These are phyloP conservation scores for Tetrahymena elliotti DNA, from an alignment of 73 alveolate genomes.

Conservation along the genomic window DNA sequence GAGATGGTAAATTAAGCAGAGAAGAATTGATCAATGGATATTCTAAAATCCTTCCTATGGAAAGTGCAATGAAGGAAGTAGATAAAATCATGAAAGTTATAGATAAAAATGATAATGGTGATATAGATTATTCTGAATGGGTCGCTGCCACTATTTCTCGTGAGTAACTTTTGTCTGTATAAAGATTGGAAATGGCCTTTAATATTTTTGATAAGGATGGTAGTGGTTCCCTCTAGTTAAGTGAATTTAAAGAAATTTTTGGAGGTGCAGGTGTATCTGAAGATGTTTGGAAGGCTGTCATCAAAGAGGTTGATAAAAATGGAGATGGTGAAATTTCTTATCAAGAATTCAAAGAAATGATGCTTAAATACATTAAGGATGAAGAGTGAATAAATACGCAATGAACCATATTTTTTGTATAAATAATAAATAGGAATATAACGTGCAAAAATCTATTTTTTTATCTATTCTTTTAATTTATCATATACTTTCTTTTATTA, in stretches of 20 bases:
- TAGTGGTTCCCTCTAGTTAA: slow-evolving; percentile 52
- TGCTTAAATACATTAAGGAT: slow-evolving; percentile 15
- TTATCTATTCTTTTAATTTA: no score
- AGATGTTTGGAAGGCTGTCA: slow-evolving; percentile 57
- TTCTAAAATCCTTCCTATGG: slow-evolving; percentile 9
- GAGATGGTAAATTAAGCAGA: slow-evolving; percentile 58
- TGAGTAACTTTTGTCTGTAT: slow-evolving; percentile 5
- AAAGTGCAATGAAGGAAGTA: slow-evolving; percentile 30
- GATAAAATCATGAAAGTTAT: slow-evolving; percentile 24
- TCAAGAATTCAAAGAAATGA: slow-evolving; percentile 57
- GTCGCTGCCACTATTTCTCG: slow-evolving; percentile 43
- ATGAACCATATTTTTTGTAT: neutral
- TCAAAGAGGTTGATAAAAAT: slow-evolving; percentile 64
- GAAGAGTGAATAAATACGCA: neutral
- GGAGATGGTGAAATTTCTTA: slow-evolving; percentile 64
- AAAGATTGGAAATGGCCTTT: slow-evolving; percentile 43
- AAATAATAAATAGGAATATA: no score
- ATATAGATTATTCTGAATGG: slow-evolving; percentile 51
- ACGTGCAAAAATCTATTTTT: no score
- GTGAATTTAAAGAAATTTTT: slow-evolving; percentile 49
- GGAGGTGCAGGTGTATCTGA: slow-evolving; percentile 39
- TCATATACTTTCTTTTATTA: no score
- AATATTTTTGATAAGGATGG: slow-evolving; percentile 55
- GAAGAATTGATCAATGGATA: slow-evolving; percentile 59
- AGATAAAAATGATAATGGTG: slow-evolving; percentile 48